These are phyloP conservation scores for Fraxinus excelsior DNA, from an alignment of 257 asterid genomes.

Conservation along the genomic window DNA sequence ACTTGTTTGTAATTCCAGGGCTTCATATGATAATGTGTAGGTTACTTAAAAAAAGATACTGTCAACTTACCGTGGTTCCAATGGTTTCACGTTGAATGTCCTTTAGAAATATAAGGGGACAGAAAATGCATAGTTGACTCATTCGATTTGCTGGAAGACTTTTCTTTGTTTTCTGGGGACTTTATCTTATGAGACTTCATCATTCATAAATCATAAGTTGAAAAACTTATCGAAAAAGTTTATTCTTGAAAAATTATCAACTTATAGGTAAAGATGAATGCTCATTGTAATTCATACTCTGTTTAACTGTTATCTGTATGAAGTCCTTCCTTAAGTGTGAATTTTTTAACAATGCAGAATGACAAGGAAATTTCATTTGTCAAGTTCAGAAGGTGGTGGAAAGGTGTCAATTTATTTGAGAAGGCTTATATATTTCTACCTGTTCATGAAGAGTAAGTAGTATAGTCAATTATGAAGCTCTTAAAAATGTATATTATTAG, in stretches of 20 bases:
- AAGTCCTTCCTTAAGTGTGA: conserved; percentile 7
- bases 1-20: conserved; percentile 19
- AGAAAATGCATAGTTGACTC: neutral
- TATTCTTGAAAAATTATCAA: conserved; percentile 5
- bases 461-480: conserved; percentile 16
- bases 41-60: neutral
- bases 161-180: neutral
- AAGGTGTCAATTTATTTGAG: conserved; percentile 86
- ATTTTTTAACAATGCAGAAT: conserved; percentile 45
- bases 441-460: conserved; percentile 80
- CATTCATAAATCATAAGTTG: neutral
- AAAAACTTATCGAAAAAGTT: neutral
- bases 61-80: neutral
- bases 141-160: neutral
- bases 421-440: conserved; percentile 90
- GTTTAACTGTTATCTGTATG: conserved; percentile 4
- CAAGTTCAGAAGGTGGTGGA: conserved; percentile 99
- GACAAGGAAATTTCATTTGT: conserved; percentile 58
- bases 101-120: conserved; percentile 7
- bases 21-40: conserved; percentile 4
- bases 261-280: conserved; percentile 15
- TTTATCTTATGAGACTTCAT: conserved; percentile 5
- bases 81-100: conserved; percentile 3
- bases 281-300: conserved; percentile 19
- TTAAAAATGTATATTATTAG: neutral